A percentile compares a stretch with the other conserved stretches of the same genome.
Conservation (phyloP, 73 alveolate genomes). For the Uronychia binucleata region DNA sequence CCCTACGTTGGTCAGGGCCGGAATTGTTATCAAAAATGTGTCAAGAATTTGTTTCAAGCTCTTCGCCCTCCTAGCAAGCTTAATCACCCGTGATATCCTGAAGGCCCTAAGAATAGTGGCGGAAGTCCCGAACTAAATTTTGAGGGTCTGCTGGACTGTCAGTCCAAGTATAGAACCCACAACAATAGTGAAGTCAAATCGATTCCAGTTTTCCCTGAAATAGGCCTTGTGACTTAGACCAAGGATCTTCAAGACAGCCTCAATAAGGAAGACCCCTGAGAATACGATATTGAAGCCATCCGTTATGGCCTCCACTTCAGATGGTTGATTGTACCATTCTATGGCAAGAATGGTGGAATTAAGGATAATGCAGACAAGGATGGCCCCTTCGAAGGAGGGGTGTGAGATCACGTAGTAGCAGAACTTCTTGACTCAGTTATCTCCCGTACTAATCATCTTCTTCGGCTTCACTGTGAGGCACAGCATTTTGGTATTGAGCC, state of each 20-base stretch:
- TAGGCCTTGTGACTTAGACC: slow-evolving; percentile 82
- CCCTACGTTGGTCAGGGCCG: slow-evolving; percentile 91
- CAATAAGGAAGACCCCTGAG: slow-evolving; percentile 82
- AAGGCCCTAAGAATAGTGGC: slow-evolving; percentile 8
- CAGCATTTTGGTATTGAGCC: slow-evolving; percentile 20
- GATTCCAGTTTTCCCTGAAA: slow-evolving; percentile 86
- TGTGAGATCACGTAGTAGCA: slow-evolving; percentile 6
- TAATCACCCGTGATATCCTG: slow-evolving; percentile 21
- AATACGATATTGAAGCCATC: slow-evolving; percentile 70
- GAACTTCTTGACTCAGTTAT: background rate
- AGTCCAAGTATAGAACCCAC: slow-evolving; percentile 63
- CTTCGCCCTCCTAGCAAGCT: background rate
- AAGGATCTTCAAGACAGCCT: slow-evolving; percentile 77
- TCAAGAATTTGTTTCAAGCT: background rate
- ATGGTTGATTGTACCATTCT: slow-evolving; percentile 22
- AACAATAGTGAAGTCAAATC: slow-evolving; percentile 92
- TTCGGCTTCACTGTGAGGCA: slow-evolving; percentile 20
- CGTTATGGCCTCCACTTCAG: slow-evolving; percentile 28
- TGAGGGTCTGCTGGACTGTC: slow-evolving; percentile 43
- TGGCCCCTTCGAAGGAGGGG: slow-evolving; percentile 17
- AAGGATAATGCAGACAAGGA: slow-evolving; percentile 19
- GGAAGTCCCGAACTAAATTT: background rate
- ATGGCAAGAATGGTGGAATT: slow-evolving; percentile 34
- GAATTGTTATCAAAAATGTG: slow-evolving; percentile 45
- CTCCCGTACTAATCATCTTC: background rate